Percentiles rank a stretch among this genome's conserved stretches.
These are phyloP conservation scores for Erodium moschatum DNA, from an alignment of 441 rosid species.

Conservation along the genomic window DNA sequence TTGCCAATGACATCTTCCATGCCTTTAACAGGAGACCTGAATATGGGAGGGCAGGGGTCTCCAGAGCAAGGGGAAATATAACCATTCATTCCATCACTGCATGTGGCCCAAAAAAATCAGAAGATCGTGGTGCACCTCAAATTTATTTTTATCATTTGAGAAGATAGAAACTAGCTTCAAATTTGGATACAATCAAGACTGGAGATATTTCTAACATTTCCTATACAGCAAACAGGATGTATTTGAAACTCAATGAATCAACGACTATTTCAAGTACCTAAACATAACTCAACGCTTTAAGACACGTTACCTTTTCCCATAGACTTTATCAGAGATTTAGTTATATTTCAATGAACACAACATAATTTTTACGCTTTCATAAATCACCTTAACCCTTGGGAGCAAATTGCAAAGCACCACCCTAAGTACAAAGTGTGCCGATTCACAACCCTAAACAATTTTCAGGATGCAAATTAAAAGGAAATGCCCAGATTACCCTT, in stretches of 20 bases:
- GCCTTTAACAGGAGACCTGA: conserved; percentile 65
- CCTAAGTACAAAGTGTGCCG: no score
- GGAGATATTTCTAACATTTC: background rate
- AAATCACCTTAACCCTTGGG: no score
- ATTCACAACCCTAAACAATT: no score
- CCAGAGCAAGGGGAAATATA: conserved; percentile 68
- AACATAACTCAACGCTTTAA: no score
- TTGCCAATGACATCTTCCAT: conserved; percentile 81
- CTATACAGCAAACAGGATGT: background rate
- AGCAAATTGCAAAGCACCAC: no score
- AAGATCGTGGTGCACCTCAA: conserved; percentile 15
- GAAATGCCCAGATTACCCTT: background rate
- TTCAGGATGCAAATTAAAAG: background rate
- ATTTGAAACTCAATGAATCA: background rate
- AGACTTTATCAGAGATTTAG: no score
- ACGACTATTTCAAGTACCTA: no score
- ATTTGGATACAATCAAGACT: background rate
- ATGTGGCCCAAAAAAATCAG: conserved; percentile 41
- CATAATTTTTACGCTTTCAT: no score
- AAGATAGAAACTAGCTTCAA: background rate
- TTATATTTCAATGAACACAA: no score
- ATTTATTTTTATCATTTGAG: background rate
- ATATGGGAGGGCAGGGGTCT: conserved; percentile 64
- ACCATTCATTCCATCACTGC: conserved; percentile 94
- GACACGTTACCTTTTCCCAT: no score